Evolutionary conservation across 2,329 filamentous ascomycete genomes (phyloP).

Genomic region (Dothideomycetidae sp.): DNA sequence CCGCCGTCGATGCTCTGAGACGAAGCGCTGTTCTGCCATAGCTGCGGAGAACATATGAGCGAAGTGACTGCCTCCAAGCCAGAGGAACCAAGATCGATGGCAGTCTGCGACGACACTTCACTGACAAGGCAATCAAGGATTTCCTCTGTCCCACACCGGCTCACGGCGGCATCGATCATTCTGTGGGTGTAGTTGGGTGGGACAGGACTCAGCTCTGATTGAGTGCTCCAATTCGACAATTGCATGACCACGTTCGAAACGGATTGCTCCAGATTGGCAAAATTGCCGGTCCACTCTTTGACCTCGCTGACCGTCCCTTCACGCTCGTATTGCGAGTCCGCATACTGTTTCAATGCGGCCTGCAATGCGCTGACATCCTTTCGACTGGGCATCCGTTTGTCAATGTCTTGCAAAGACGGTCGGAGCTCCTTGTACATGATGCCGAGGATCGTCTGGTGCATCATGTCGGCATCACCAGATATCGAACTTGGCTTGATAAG

Average conservation of each 20-base stretch:
- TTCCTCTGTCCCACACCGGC: slow-evolving; percentile 46
- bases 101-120: slow-evolving; percentile 49
- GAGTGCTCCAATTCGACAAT: slow-evolving; percentile 51
- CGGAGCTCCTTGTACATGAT: slow-evolving; percentile 57
- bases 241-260: slow-evolving; percentile 40
- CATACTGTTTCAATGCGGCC: slow-evolving; percentile 45
- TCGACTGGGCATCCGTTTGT: slow-evolving; percentile 50
- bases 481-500: slow-evolving; percentile 57
- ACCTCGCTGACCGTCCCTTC: slow-evolving; percentile 52
- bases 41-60: slow-evolving; percentile 51
- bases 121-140: slow-evolving; percentile 51
- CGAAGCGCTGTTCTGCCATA: slow-evolving; percentile 28
- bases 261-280: slow-evolving; percentile 18
- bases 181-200: slow-evolving; percentile 58
- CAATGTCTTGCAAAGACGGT: slow-evolving; percentile 50
- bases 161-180: slow-evolving; percentile 47
- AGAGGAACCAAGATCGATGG: slow-evolving; percentile 43
- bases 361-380: slow-evolving; percentile 57
- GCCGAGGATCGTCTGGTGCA: slow-evolving; percentile 57
- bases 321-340: slow-evolving; percentile 45
- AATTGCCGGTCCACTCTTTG: slow-evolving; percentile 48
- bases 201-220: slow-evolving; percentile 33
- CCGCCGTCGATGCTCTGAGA: not conserved
- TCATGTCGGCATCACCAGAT: slow-evolving; percentile 55
- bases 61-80: slow-evolving; percentile 56